phyloP scores from a whole-genome alignment of 805 yeast species.

The Cyberlindnera euphorbiiphila region DNA sequence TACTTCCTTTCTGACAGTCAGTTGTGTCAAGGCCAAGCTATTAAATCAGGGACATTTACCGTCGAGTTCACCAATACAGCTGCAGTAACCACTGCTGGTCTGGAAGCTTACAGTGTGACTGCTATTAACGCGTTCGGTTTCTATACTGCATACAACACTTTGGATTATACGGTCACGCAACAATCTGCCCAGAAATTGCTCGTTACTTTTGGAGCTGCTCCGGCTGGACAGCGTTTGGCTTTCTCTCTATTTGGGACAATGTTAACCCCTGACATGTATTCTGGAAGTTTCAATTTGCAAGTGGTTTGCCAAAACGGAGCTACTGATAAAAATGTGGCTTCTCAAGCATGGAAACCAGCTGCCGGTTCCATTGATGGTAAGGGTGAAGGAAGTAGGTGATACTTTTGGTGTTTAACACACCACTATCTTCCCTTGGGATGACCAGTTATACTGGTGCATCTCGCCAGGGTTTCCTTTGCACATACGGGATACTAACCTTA shows the following conservation, averaged over 20 bases:
- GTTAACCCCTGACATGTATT: too few relatives aligned
- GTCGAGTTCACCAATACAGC: not conserved
- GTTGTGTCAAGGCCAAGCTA: conserved; percentile 4
- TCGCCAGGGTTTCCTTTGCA: too few relatives aligned
- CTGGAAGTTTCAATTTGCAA: too few relatives aligned
- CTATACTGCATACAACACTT: not conserved
- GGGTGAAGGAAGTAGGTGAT: too few relatives aligned
- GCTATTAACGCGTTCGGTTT: conserved; percentile 5
- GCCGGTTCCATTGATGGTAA: too few relatives aligned
- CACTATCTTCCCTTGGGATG: too few relatives aligned
- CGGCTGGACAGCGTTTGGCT: conserved; percentile 12
- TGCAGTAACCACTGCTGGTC: not conserved
- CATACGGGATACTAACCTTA: not conserved
- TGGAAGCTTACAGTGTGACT: conserved; percentile 3
- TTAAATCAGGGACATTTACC: conserved; percentile 11
- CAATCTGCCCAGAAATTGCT: not conserved
- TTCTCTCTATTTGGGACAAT: conserved; percentile 7
- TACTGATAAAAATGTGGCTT: too few relatives aligned
- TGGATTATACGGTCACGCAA: not conserved
- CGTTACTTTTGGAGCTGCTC: conserved; percentile 8
- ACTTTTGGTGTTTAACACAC: too few relatives aligned
- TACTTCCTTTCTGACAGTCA: conserved; percentile 8
- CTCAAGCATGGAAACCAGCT: too few relatives aligned
- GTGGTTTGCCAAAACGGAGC: too few relatives aligned
- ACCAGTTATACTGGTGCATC: too few relatives aligned